These are phyloP conservation scores for Raddia distichophylla DNA, from an alignment of 176 grass and related monocot species.

Conservation along the genomic window DNA sequence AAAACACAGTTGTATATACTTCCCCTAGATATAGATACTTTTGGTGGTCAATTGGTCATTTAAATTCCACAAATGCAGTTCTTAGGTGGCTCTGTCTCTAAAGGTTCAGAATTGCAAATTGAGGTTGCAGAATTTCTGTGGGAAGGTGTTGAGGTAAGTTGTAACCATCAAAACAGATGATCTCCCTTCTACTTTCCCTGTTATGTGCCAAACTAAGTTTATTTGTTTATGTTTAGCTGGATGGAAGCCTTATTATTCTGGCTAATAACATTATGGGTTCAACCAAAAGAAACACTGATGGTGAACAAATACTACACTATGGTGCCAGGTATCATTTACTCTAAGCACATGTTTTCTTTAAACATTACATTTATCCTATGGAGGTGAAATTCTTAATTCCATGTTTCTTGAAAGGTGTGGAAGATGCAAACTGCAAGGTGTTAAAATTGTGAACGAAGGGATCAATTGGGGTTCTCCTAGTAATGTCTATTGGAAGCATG, in stretches of 20 bases:
- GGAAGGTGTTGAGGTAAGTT: conserved; percentile 80
- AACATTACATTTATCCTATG: conserved; percentile 6
- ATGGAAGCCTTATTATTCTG: conserved; percentile 87
- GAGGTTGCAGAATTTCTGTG: conserved; percentile 93
- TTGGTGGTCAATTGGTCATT: conserved; percentile 25
- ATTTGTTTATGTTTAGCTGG: conserved; percentile 57
- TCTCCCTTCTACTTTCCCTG: neutral
- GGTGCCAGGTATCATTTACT: conserved; percentile 58
- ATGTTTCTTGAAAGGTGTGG: conserved; percentile 59
- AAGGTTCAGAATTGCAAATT: conserved; percentile 95
- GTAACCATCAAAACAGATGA: conserved; percentile 30
- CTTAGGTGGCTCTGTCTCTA: conserved; percentile 64
- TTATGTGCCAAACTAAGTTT: conserved; percentile 13
- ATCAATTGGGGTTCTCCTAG: conserved; percentile 77
- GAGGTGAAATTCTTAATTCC: conserved; percentile 36
- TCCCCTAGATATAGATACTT: conserved; percentile 20
- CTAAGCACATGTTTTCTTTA: neutral
- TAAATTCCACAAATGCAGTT: conserved; percentile 59
- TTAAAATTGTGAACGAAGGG: conserved; percentile 83
- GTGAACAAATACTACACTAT: conserved; percentile 75
- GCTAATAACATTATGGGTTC: conserved; percentile 91
- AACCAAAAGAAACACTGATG: conserved; percentile 52
- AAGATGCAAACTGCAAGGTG: conserved; percentile 73
- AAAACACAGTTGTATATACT: conserved; percentile 8
- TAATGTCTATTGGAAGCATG: conserved; percentile 96